These are phyloP conservation scores for Guadua angustifolia DNA, from an alignment of 176 grass and related monocot species.

Conservation along the genomic window DNA sequence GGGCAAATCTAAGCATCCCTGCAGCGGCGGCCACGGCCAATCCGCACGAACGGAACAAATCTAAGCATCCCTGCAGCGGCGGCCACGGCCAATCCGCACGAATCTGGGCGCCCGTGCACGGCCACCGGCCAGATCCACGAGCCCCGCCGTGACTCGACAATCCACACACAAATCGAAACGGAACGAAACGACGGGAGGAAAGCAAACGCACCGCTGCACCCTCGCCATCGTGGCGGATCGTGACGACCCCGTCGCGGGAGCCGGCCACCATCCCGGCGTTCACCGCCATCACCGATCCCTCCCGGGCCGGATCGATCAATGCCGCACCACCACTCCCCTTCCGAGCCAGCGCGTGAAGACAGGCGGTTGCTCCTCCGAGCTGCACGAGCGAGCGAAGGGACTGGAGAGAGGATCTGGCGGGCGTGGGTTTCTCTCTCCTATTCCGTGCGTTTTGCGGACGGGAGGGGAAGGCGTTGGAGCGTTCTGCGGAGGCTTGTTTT, in stretches of 20 bases:
- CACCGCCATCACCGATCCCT: conserved; percentile 51
- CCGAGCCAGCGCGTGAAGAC: too few relatives aligned
- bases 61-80: too few relatives aligned
- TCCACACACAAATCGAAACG: neutral
- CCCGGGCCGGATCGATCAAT: neutral
- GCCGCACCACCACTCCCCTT: neutral
- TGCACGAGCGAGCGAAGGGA: too few relatives aligned
- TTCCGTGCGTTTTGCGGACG: too few relatives aligned
- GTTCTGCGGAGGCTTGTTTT: too few relatives aligned
- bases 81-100: neutral
- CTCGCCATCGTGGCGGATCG: conserved; percentile 71
- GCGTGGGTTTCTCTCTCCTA: too few relatives aligned
- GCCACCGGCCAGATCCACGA: conserved; percentile 16
- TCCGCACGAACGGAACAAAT: too few relatives aligned
- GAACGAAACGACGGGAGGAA: neutral
- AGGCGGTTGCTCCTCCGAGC: too few relatives aligned
- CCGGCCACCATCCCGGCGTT: conserved; percentile 79
- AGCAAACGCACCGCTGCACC: conserved; percentile 37
- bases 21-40: too few relatives aligned
- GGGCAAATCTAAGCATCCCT: too few relatives aligned
- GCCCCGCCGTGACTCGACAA: neutral
- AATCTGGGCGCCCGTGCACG: neutral
- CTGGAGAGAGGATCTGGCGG: too few relatives aligned
- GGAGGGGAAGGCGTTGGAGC: too few relatives aligned
- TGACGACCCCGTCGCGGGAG: conserved; percentile 77